Conservation (phyloP, 176 grass and related monocot genomes). For the Eragrostis nindensis region DNA sequence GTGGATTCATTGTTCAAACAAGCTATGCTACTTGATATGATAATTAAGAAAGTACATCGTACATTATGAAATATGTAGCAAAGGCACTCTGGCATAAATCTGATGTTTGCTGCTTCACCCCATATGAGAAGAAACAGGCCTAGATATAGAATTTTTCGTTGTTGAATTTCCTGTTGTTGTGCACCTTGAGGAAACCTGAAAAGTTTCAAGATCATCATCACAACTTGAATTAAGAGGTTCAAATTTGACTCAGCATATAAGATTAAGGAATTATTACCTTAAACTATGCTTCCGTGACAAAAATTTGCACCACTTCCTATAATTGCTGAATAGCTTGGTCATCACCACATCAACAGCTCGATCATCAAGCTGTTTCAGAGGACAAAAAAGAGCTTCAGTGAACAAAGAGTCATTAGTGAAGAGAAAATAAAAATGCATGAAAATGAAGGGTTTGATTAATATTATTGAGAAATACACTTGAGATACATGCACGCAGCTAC, state of each 20-base stretch:
- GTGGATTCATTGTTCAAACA: slow-evolving; percentile 2
- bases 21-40: slow-evolving; percentile 25
- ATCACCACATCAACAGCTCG: slow-evolving; percentile 81
- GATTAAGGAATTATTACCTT: slow-evolving; percentile 46
- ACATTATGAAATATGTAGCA: slow-evolving; percentile 99
- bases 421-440: slow-evolving; percentile 18
- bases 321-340: slow-evolving; percentile 92
- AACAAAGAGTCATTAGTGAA: slow-evolving; percentile 7
- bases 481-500: slow-evolving; percentile 4
- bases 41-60: slow-evolving; percentile 25
- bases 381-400: slow-evolving; percentile 28
- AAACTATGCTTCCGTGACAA: slow-evolving; percentile 88
- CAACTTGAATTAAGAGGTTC: slow-evolving; percentile 18
- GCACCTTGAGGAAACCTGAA: slow-evolving; percentile 67
- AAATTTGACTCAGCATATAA: slow-evolving; percentile 10
- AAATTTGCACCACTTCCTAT: slow-evolving; percentile 95
- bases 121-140: slow-evolving; percentile 96
- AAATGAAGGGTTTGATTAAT: slow-evolving; percentile 26
- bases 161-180: slow-evolving; percentile 78
- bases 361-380: slow-evolving; percentile 81
- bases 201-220: slow-evolving; percentile 37
- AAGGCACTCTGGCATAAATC: slow-evolving; percentile 94
- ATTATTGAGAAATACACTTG: slow-evolving; percentile 29
- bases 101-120: slow-evolving; percentile 91
- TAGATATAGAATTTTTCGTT: slow-evolving; percentile 86